Percentiles rank a stretch among this genome's conserved stretches.
Conservation (phyloP, 345 rosid genomes). For the Eucalyptus pauciflora region DNA sequence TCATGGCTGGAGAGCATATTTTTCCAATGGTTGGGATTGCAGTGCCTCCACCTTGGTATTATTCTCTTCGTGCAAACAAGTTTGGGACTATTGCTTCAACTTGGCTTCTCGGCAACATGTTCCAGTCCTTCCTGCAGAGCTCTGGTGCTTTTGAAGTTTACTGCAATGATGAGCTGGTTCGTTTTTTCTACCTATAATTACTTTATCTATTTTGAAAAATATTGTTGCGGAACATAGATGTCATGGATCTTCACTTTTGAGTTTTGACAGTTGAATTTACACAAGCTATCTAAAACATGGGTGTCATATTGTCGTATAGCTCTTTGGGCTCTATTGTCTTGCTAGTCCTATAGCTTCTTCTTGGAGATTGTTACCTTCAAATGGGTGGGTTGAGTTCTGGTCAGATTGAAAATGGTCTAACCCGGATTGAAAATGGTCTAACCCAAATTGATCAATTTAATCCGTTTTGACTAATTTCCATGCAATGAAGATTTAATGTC, state of each 20-base stretch:
- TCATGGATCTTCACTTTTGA: neutral
- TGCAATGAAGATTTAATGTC: neutral
- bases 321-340: neutral
- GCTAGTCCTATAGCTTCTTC: neutral
- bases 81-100: slow-evolving; percentile 81
- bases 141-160: slow-evolving; percentile 85
- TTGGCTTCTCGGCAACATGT: slow-evolving; percentile 79
- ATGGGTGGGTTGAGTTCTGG: neutral
- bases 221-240: neutral
- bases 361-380: neutral
- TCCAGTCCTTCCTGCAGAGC: slow-evolving; percentile 80
- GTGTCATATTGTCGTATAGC: neutral
- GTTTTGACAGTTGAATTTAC: neutral
- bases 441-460: neutral
- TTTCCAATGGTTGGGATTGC: slow-evolving; percentile 63
- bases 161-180: slow-evolving; percentile 58
- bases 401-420: neutral
- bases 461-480: neutral
- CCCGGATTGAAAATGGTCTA: neutral
- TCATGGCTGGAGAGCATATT: slow-evolving; percentile 71
- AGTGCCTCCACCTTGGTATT: slow-evolving; percentile 67
- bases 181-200: neutral
- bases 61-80: slow-evolving; percentile 61
- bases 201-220: neutral
- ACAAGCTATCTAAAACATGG: neutral